Conservation (phyloP, 208 protist species). For the Acanthamoeba sp. region DNA sequence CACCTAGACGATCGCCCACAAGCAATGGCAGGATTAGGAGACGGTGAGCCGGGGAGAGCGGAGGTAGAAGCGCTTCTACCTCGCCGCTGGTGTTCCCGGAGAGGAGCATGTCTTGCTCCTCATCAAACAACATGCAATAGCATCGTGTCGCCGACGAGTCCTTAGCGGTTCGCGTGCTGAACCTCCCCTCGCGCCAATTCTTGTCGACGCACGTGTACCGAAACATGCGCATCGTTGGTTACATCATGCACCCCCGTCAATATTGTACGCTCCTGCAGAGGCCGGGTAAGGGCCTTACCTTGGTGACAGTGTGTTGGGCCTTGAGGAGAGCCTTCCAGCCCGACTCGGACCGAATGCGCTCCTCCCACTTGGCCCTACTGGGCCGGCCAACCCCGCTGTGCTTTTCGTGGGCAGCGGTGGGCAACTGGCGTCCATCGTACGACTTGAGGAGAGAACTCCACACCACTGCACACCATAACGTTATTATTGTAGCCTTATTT, state of each 20-base stretch:
- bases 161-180: not conserved
- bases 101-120: slow-evolving; percentile 3
- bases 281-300: not conserved
- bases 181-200: not conserved
- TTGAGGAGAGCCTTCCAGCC: slow-evolving; percentile 49
- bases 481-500: not conserved
- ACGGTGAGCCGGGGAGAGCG: too few relatives aligned
- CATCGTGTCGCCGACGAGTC: not conserved
- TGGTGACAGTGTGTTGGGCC: not conserved
- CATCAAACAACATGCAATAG: slow-evolving; percentile 26
- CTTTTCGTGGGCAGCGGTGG: not conserved
- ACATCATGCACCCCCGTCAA: not conserved
- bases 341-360: not conserved
- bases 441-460: slow-evolving; percentile 32
- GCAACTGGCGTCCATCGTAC: not conserved
- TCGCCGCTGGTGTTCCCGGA: slow-evolving; percentile 40
- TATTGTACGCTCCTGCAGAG: not conserved
- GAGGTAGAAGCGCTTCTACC: not conserved
- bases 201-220: not conserved
- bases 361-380: not conserved
- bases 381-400: not conserved
- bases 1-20: too few relatives aligned
- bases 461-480: not conserved
- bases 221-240: not conserved
- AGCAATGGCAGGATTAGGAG: too few relatives aligned